A percentile compares a stretch with the other conserved stretches of the same genome.
Evolutionary conservation across 805 yeast species (phyloP).

Genomic region (Schizosaccharomyces osmophilus): DNA sequence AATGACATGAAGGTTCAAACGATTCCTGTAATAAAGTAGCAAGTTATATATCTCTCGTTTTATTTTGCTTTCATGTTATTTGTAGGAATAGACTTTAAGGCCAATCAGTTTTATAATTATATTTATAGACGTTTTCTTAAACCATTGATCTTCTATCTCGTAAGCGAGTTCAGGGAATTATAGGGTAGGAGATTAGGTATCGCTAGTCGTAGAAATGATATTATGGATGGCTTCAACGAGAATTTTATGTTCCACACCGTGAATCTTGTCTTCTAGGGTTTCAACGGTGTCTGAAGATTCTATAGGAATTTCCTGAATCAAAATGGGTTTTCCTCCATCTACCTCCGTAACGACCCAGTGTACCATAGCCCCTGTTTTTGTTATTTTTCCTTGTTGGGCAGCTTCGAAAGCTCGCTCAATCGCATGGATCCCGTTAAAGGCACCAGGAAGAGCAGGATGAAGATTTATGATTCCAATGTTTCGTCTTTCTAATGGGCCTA

Average conservation of each 20-base stretch:
- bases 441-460: slow-evolving; percentile 94
- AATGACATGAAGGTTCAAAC: no score
- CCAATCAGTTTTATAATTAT: no score
- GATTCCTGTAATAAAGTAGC: no score
- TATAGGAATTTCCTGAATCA: slow-evolving; percentile 56
- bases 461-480: slow-evolving; percentile 64
- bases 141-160: background rate
- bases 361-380: slow-evolving; percentile 81
- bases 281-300: slow-evolving; percentile 52
- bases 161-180: background rate
- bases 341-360: slow-evolving; percentile 92
- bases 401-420: slow-evolving; percentile 91
- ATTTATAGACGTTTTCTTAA: background rate
- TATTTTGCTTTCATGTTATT: no score
- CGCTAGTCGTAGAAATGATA: background rate
- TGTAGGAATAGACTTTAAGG: no score
- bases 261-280: slow-evolving; percentile 61
- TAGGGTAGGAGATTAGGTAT: background rate
- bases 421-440: slow-evolving; percentile 91
- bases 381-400: slow-evolving; percentile 59
- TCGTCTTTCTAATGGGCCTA: slow-evolving; percentile 35
- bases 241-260: slow-evolving; percentile 62
- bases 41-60: no score
- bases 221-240: slow-evolving; percentile 44
- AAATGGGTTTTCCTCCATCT: slow-evolving; percentile 73